A percentile compares a stretch with the other conserved stretches of the same genome.
phyloP scores from a whole-genome alignment of 345 rosid species.

The Eucalyptus victrix region DNA sequence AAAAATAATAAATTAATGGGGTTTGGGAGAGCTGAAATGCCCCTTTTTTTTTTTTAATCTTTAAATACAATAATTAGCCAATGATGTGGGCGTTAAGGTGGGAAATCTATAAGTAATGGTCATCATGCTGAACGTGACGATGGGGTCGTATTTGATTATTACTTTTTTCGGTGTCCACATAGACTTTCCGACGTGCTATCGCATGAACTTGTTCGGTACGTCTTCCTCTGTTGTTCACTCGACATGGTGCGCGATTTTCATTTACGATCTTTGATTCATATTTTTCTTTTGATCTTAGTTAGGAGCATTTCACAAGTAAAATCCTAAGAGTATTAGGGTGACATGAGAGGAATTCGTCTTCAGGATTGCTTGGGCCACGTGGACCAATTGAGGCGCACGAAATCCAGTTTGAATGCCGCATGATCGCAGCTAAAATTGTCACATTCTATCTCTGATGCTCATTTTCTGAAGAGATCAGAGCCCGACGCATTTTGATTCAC shows the following conservation, averaged over 20 bases:
- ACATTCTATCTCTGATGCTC: fast-evolving
- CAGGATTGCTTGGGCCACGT: fast-evolving
- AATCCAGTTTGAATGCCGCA: fast-evolving
- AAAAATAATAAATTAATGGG: not conserved
- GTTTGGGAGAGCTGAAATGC: not conserved
- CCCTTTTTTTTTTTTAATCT: not conserved
- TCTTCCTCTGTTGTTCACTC: not conserved
- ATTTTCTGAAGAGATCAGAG: not conserved
- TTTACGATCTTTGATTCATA: no score
- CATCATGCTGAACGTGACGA: not conserved
- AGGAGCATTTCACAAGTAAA: not conserved
- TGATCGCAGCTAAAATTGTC: fast-evolving
- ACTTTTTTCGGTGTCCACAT: not conserved
- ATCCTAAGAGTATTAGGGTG: fast-evolving
- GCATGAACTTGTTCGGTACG: not conserved
- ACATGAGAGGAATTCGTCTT: no score
- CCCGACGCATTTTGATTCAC: fast-evolving
- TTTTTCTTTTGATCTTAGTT: no score
- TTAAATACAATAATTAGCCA: not conserved
- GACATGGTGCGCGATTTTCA: not conserved
- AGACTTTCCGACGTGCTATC: not conserved
- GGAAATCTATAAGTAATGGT: not conserved
- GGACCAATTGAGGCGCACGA: not conserved
- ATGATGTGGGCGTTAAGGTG: not conserved
- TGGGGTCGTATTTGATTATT: not conserved